These are phyloP conservation scores for Cardamine resedifolia DNA, from an alignment of 345 rosid genomes.

Conservation along the genomic window DNA sequence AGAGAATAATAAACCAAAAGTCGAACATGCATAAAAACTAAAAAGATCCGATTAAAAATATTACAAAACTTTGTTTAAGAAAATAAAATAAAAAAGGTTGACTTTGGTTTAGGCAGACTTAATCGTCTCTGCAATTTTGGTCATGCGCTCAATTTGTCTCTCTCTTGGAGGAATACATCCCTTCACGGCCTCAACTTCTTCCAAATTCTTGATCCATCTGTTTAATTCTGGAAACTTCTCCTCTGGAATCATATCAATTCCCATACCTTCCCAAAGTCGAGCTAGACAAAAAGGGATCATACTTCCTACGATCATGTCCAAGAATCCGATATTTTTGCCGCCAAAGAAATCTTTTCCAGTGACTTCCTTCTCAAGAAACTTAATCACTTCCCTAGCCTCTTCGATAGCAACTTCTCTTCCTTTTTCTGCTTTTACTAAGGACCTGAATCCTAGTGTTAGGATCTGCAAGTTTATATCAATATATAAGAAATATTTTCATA, in stretches of 20 bases:
- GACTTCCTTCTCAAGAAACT: conserved; percentile 36
- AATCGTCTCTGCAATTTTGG: background rate
- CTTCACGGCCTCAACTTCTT: conserved; percentile 20
- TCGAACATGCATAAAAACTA: too few species aligned
- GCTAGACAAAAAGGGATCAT: conserved; percentile 28
- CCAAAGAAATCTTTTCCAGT: conserved; percentile 40
- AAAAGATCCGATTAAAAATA: too few species aligned
- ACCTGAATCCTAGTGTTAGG: conserved; percentile 5
- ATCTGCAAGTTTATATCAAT: conserved; percentile 11
- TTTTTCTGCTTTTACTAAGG: conserved; percentile 18
- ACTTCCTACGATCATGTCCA: conserved; percentile 37
- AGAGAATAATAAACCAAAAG: too few species aligned
- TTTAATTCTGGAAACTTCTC: conserved; percentile 29
- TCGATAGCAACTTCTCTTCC: conserved; percentile 24
- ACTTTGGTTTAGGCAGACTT: background rate
- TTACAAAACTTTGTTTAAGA: too few species aligned
- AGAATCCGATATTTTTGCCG: conserved; percentile 29
- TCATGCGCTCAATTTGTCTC: conserved; percentile 29
- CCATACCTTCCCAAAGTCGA: conserved; percentile 26
- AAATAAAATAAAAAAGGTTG: background rate
- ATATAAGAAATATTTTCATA: background rate
- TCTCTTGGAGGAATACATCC: conserved; percentile 41
- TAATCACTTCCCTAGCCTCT: conserved; percentile 24
- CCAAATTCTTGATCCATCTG: conserved; percentile 37
- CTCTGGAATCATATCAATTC: conserved; percentile 29